phyloP scores from a whole-genome alignment of 2,329 filamentous ascomycete genomes.

The Ilyonectria destructans region DNA sequence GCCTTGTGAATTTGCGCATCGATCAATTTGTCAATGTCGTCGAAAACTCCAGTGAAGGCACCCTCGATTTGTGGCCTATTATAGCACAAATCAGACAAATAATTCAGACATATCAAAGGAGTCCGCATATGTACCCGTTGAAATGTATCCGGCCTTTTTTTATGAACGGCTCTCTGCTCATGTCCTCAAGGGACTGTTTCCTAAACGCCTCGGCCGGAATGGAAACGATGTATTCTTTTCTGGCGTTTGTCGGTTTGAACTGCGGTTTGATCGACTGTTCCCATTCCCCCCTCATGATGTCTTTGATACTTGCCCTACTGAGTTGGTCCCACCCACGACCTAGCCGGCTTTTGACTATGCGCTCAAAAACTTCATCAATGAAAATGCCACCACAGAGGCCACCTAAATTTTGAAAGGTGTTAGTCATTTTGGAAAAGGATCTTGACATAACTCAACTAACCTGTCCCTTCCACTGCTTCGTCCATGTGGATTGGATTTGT shows the following conservation, averaged over 20 bases:
- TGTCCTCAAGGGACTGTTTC: constrained; percentile 3
- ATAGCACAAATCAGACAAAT: not conserved
- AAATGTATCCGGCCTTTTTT: constrained; percentile 25
- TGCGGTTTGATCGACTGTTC: constrained; percentile 31
- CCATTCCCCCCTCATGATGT: constrained; percentile 30
- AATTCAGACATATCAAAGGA: not conserved
- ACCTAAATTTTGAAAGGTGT: constrained; percentile 7
- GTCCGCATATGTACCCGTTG: not conserved
- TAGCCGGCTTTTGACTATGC: constrained; percentile 6
- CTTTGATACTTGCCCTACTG: constrained; percentile 23
- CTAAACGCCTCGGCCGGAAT: constrained; percentile 26
- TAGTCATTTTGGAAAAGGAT: not conserved
- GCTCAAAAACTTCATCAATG: constrained; percentile 27
- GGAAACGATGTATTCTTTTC: constrained; percentile 32
- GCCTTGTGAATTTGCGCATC: constrained; percentile 11
- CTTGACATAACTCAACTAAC: not conserved
- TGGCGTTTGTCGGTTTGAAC: constrained; percentile 17
- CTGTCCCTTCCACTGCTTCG: constrained; percentile 30
- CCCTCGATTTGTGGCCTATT: constrained; percentile 11
- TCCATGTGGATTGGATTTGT: constrained; percentile 24
- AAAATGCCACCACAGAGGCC: constrained; percentile 35
- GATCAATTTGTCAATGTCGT: constrained; percentile 8
- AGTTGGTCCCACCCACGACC: constrained; percentile 23
- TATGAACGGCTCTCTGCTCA: constrained; percentile 9
- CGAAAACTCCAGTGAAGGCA: constrained; percentile 12